Base-by-base conservation (phyloP, 75 land plant genomes). In the Picea glauca region DNA sequence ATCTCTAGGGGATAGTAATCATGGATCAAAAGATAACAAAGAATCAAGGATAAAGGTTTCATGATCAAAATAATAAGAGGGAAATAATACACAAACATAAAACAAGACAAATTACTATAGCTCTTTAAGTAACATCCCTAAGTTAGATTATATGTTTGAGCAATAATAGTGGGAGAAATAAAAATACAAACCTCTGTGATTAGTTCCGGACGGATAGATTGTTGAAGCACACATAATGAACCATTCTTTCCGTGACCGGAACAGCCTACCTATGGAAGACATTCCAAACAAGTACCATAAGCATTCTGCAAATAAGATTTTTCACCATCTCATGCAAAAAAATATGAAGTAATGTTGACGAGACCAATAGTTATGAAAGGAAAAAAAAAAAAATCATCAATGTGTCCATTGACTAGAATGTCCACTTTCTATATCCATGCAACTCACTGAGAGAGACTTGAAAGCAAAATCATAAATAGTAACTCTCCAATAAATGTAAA, bases 201-300 rank as follows among this genome's bases (percentile, higher is more conserved):
- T 74, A 89, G 76, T 65, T 98, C 99, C 62, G 99, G 96, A 43
- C 99, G 99, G 76, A 98, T 86, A 77, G 98, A 98, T 65, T 87
- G 94, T 76, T 93, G 95, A 61, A 98, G 88, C 62, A 98, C 84
- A 74, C 88, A 87, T 1, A 98, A 84, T 54, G 95, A 83, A 58
- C 99, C 99, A 89, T 95, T 98, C 61, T 98, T 98, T 46, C 99
- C 99, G 91, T 98, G 96, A 56, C 99, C 99, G 81, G 98, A 98
- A 72, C 99, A 98, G 74, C 92, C 92, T 12, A 98, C 94, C 99
- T 97, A 82, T 33, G 82, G 59, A 75, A 30, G 26, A 11, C 59
- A 75, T 15, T 5, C 59, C 59, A 30, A 21, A 54, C 2, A 2
- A 17, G 15, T 12, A 12, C 26, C 18, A 30, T 75, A 15, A 75